These are phyloP conservation scores for Diplosphaera chodatii DNA, from an alignment of 139 green algal genomes.

Conservation along the genomic window DNA sequence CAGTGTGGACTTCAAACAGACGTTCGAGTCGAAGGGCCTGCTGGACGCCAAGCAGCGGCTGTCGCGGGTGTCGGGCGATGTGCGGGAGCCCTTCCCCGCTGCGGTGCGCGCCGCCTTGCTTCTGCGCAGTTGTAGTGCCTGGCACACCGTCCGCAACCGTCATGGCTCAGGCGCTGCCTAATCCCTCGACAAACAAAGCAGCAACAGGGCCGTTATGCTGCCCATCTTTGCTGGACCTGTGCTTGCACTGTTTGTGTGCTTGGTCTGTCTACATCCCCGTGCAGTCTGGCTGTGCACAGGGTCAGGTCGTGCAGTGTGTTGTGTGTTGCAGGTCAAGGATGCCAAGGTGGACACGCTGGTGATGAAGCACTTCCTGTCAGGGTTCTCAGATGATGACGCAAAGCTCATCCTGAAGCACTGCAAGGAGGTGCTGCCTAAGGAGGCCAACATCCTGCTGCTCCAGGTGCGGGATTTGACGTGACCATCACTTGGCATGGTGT, in stretches of 20 bases:
- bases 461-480: conserved; percentile 6
- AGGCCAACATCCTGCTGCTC: conserved; percentile 19
- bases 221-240: too few relatives aligned
- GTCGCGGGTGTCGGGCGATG: conserved; percentile 9
- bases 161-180: too few relatives aligned
- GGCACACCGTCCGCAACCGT: too few relatives aligned
- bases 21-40: conserved; percentile 24
- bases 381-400: conserved; percentile 17
- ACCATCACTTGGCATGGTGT: background rate
- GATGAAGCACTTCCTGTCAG: conserved; percentile 32
- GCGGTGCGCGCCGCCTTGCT: background rate
- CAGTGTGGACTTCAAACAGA: conserved; percentile 23
- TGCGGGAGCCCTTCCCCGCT: conserved; percentile 18
- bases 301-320: background rate
- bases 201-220: too few relatives aligned
- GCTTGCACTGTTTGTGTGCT: too few relatives aligned
- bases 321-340: background rate
- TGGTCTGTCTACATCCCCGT: background rate
- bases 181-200: background rate
- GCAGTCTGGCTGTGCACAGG: background rate
- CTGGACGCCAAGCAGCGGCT: conserved; percentile 8
- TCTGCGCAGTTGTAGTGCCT: too few relatives aligned
- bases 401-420: conserved; percentile 22
- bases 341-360: conserved; percentile 20
- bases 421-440: background rate